A percentile compares a stretch with the other conserved stretches of the same genome.
Evolutionary conservation across 1,139 yeast species (phyloP).

Genomic region (Blastobotrys petasosporus): DNA sequence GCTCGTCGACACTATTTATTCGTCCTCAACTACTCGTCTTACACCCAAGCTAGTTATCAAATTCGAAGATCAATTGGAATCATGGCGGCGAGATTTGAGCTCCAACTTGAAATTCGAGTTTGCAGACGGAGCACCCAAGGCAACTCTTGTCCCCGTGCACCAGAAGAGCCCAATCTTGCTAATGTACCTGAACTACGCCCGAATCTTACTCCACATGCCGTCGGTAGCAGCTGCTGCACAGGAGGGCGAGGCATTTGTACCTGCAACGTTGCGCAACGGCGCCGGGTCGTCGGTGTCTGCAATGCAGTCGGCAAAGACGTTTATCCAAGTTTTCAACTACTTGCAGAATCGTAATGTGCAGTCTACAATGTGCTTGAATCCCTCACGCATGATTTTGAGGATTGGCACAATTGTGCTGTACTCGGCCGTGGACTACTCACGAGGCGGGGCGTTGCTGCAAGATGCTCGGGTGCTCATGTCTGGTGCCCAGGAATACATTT

Average conservation of each 20-base stretch:
- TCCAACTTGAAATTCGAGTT: slow-evolving; percentile 55
- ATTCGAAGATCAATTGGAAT: slow-evolving; percentile 64
- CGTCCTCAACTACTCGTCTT: slow-evolving; percentile 39
- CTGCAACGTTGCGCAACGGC: slow-evolving; percentile 30
- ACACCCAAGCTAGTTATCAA: slow-evolving; percentile 37
- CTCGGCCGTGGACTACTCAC: slow-evolving; percentile 74
- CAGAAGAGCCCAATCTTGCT: slow-evolving; percentile 56
- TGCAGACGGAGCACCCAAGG: slow-evolving; percentile 52
- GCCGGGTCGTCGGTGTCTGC: slow-evolving; percentile 60
- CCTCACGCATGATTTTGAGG: slow-evolving; percentile 63
- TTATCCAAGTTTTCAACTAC: slow-evolving; percentile 53
- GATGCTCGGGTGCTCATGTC: slow-evolving; percentile 48
- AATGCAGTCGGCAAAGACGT: slow-evolving; percentile 68
- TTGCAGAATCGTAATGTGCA: slow-evolving; percentile 40
- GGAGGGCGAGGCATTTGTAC: neutral
- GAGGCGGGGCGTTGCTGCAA: slow-evolving; percentile 74
- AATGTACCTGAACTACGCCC: slow-evolving; percentile 71
- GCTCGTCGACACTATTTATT: slow-evolving; percentile 56
- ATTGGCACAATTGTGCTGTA: slow-evolving; percentile 67
- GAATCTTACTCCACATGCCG: slow-evolving; percentile 73
- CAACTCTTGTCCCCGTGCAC: slow-evolving; percentile 34
- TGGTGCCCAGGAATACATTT: slow-evolving; percentile 23
- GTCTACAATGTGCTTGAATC: slow-evolving; percentile 61
- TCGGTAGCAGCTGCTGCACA: slow-evolving; percentile 40
- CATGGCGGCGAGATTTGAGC: slow-evolving; percentile 75